Evolutionary conservation across 2,329 filamentous ascomycete species (phyloP).

Genomic region (Chaetomiaceae sp.): DNA sequence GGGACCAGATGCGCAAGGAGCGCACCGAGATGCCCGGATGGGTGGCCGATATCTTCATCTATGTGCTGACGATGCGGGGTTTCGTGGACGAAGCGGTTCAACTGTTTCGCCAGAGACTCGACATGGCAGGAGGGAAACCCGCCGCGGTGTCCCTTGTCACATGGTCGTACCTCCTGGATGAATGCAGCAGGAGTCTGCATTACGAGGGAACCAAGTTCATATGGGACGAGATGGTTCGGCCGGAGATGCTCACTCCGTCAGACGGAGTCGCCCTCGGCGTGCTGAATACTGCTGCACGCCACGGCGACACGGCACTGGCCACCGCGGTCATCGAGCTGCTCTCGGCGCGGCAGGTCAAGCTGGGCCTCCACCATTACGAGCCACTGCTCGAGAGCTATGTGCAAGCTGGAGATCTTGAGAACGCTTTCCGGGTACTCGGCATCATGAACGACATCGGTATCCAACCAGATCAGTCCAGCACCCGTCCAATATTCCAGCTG

Average conservation of each 20-base stretch:
- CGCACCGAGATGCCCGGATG: slow-evolving; percentile 58
- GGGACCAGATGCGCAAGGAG: slow-evolving; percentile 62
- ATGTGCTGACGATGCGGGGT: slow-evolving; percentile 64
- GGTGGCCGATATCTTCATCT: slow-evolving; percentile 75
- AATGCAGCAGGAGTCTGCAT: slow-evolving; percentile 61
- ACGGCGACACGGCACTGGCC: slow-evolving; percentile 64
- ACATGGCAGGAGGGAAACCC: slow-evolving; percentile 35
- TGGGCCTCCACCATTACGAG: slow-evolving; percentile 72
- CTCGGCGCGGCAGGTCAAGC: slow-evolving; percentile 51
- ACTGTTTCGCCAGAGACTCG: slow-evolving; percentile 57
- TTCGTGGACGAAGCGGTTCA: slow-evolving; percentile 75
- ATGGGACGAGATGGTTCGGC: slow-evolving; percentile 57
- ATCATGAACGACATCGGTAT: slow-evolving; percentile 67
- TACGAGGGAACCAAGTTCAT: slow-evolving; percentile 62
- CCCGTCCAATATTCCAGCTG: slow-evolving; percentile 56
- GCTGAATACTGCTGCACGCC: slow-evolving; percentile 65
- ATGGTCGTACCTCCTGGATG: slow-evolving; percentile 71
- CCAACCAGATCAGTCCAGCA: slow-evolving; percentile 54
- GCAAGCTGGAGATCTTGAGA: slow-evolving; percentile 53
- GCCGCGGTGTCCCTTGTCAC: slow-evolving; percentile 45
- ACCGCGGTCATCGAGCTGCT: slow-evolving; percentile 66
- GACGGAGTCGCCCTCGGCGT: slow-evolving; percentile 47
- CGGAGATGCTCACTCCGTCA: slow-evolving; percentile 39
- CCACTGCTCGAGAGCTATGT: slow-evolving; percentile 69
- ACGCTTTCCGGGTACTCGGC: slow-evolving; percentile 65